Percentiles rank a stretch among this genome's conserved stretches.
These are phyloP conservation scores for Infundibulicybe gibba DNA, from an alignment of 768 basidiomycete genomes.

Conservation along the genomic window DNA sequence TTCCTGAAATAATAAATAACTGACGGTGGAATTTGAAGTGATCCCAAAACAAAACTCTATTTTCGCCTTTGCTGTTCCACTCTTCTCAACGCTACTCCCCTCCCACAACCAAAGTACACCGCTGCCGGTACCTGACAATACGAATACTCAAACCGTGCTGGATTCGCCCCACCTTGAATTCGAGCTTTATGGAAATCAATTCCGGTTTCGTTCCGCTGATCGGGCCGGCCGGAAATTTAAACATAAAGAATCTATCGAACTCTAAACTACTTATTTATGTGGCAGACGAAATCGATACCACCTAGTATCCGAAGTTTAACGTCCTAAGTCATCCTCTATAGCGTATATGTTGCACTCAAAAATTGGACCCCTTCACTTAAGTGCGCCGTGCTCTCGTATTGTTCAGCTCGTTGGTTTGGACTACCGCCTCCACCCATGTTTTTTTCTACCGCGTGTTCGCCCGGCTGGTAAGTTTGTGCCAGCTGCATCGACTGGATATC, in stretches of 20 bases:
- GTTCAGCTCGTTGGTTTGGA: too few species aligned
- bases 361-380: too few species aligned
- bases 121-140: constrained; percentile 18
- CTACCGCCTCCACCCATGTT: too few species aligned
- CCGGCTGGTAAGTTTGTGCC: too few species aligned
- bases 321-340: too few species aligned
- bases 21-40: constrained; percentile 37
- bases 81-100: constrained; percentile 52
- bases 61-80: constrained; percentile 73
- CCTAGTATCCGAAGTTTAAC: too few species aligned
- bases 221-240: constrained; percentile 84
- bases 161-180: too few species aligned
- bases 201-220: constrained; percentile 78
- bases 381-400: too few species aligned
- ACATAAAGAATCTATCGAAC: constrained; percentile 76
- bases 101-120: constrained; percentile 22
- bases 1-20: not conserved
- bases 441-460: too few species aligned
- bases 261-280: constrained; percentile 33
- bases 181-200: constrained; percentile 83
- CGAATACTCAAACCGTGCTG: constrained; percentile 43
- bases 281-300: too few species aligned
- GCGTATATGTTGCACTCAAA: too few species aligned
- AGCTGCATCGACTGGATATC: too few species aligned
- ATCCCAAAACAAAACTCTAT: constrained; percentile 74